Conservation (phyloP, 495 filamentous ascomycete species). For the Massariosphaeria phaeospora region DNA sequence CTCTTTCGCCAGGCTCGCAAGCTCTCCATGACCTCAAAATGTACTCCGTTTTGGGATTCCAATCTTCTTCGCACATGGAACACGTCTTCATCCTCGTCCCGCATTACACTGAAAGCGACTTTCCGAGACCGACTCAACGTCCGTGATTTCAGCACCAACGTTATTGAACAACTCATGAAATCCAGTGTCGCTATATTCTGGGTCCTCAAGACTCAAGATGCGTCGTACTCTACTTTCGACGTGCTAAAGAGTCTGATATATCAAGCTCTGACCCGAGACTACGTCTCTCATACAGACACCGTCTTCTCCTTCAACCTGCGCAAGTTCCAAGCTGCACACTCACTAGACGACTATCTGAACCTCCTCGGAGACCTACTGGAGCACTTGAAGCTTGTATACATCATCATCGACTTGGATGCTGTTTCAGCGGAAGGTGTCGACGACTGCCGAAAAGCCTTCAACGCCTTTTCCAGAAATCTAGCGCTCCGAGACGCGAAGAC, state of each 20-base stretch:
- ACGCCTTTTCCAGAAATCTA: not conserved
- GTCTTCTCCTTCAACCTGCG: not conserved
- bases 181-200: not conserved
- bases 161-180: not conserved
- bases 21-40: not conserved
- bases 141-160: constrained; percentile 4
- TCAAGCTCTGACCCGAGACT: not conserved
- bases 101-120: not conserved
- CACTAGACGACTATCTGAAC: not conserved
- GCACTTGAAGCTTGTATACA: not conserved
- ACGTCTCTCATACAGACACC: not conserved
- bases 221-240: not conserved
- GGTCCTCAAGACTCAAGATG: not conserved
- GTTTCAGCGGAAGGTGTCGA: not conserved
- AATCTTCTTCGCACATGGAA: not conserved
- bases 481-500: not conserved
- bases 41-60: not conserved
- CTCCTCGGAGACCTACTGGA: not conserved
- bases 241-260: constrained; percentile 6
- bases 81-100: not conserved
- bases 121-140: not conserved
- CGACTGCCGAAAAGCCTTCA: not conserved
- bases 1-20: not conserved
- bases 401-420: constrained; percentile 6
- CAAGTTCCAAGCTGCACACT: constrained; percentile 3